These are phyloP conservation scores for Lindgomyces ingoldianus DNA, from an alignment of 495 filamentous ascomycete species.

Conservation along the genomic window DNA sequence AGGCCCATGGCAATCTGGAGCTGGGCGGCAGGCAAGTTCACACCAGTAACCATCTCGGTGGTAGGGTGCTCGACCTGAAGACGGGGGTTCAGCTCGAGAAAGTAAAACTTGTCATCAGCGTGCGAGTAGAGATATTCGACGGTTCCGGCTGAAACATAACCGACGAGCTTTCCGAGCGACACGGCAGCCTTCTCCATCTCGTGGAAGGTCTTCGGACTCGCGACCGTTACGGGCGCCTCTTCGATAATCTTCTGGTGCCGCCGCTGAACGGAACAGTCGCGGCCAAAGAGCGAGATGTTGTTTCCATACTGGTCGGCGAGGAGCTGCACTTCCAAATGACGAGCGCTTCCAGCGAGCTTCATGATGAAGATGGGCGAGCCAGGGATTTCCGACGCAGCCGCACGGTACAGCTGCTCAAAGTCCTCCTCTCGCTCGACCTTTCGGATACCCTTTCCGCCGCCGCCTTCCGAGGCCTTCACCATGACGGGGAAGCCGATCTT, in stretches of 20 bases:
- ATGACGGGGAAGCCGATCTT: constrained; percentile 98
- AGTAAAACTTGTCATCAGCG: constrained; percentile 98
- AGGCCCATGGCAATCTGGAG: constrained; percentile 99
- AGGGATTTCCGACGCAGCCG: constrained; percentile 96
- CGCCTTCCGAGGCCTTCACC: constrained; percentile 99
- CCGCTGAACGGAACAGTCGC: constrained; percentile 98
- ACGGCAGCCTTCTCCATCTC: constrained; percentile 97
- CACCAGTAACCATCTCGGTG: constrained; percentile 98
- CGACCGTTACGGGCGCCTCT: constrained; percentile 96
- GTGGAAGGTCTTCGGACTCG: constrained; percentile 82
- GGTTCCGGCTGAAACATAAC: constrained; percentile 97
- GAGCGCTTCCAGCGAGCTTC: constrained; percentile 95
- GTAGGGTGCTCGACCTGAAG: constrained; percentile 99
- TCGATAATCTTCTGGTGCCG: constrained; percentile 99
- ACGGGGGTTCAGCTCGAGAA: constrained; percentile 96
- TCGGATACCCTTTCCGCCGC: constrained; percentile 98
- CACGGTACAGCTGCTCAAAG: constrained; percentile 84
- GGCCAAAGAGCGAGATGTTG: constrained; percentile 97
- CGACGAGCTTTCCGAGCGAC: constrained; percentile 86
- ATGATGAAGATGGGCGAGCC: constrained; percentile 99
- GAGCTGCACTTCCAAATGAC: constrained; percentile 96
- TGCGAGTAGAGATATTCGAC: constrained; percentile 99
- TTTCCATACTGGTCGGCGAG: constrained; percentile 99
- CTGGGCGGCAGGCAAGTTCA: constrained; percentile 95
- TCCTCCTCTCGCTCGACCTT: constrained; percentile 86